Base-by-base conservation (phyloP, 108 stramenopile genomes). In the Thalassiosira profunda region DNA sequence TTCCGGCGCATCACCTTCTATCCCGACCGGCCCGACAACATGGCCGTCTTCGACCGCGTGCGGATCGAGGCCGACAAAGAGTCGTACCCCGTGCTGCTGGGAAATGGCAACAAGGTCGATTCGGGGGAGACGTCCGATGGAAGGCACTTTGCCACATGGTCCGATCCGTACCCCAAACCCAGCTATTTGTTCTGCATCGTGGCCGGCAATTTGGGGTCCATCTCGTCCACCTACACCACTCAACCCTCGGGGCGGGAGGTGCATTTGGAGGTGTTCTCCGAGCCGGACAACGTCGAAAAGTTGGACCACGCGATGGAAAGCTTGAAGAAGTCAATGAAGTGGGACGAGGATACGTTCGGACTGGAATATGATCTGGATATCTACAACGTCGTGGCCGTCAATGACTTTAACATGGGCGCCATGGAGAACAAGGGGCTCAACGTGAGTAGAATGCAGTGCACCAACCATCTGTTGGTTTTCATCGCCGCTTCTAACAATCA, bases 331-430 rank as follows among this genome's bases (percentile, higher is more conserved):
- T 35, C 82, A 37, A 90, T 92, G 85, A 73, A 72, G 47, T 92
- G 91, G 91, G 91, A 92, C 63, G 91, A 92, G 67, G 79, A 83
- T 0, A 66, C 54, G 14, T 92, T 74, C 65, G 88, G 85, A 3
- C 76, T 87, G 24, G 89, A 90, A 76, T 92, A 88, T 61, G 91
- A 92, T 72, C 65, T 90, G 33, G 87, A 87, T 58, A 58, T 85
- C 1, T 92, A 79, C 62, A 88, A 92, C 75, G 71, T 92, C 29
- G 91, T 92, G 8, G 85, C 85, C 17, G 82, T 82, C 4, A 42
- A 61, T 37, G 31, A 29, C 15, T 89, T 89, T 67, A 87, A 87
- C 80, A 92, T 90, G 89, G 91, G 91, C 2, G 91, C 91, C 7
- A 92, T 92, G 91, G 91, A 92, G 46, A 92, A 92, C 82, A 92